Evolutionary conservation across 108 stramenopile species (phyloP), one percentile per base, ranked within the genome.

Genomic region (Cyclotella atomus): DNA sequence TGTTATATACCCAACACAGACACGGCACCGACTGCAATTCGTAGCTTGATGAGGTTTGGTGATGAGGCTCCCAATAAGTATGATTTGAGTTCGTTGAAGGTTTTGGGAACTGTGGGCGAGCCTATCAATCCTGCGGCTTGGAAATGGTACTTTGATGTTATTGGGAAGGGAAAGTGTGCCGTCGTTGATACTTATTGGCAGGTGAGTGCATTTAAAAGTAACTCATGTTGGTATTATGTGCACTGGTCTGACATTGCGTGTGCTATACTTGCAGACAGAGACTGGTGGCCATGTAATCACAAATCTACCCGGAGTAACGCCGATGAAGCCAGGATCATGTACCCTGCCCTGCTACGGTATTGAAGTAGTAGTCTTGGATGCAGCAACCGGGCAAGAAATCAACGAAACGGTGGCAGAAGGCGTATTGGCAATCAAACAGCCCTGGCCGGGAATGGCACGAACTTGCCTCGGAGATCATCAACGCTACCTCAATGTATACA

Each of bases 51-150:
- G 98, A 83, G 96, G 29, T 96, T 88, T 72, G 97, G 96, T 29
- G 79, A 90, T 66, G 94, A 88, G 1, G 76, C 83, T 21, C 89
- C 93, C 3, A 67, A 79, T 21, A 85, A 93, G 59, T 97, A 97
- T 84, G 96, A 98, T 76, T 70, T 94, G 54, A 86, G 85, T 59
- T 83, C 85, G 59, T 79, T 99, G 49, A 85, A 92, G 43, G 81
- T 98, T 25, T 83, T 99, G 10, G 99, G 99, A 6, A 88, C 95
- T 30, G 99, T 99, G 33, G 99, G 99, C 4, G 99, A 99, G 78
- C 99, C 99, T 8, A 99, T 99, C 90, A 99, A 99, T 68, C 98
- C 98, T 4, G 97, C 97, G 77, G 98, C 98, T 28, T 99, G 97
- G 97, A 77, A 91, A 41, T 99, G 98, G 98, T 99, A 98, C 77